Base-by-base conservation (phyloP, 1,139 yeast species). In the Meyerozyma athensensis region DNA sequence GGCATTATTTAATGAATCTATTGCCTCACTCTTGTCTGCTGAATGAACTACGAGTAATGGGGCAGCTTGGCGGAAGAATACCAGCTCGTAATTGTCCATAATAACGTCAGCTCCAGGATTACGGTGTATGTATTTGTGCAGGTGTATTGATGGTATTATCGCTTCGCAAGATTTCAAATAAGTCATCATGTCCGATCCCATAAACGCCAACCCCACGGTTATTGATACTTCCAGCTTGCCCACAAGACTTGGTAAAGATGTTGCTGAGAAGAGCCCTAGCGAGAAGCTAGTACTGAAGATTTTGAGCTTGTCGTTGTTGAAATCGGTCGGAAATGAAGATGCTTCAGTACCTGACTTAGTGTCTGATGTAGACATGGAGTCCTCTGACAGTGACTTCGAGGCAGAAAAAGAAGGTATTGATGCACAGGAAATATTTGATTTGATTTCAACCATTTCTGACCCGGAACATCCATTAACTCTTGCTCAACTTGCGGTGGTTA, bases 401-500 rank as follows among this genome's bases (percentile, higher is more conserved):
- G 17, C 41, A 3, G 60, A 52, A 1, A 68, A 56, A 0, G 95
- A 86, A 26, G 78, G 77, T 3, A 79, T 92, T 31, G 98, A 92
- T 55, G 62, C 89, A 5, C 76, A 70, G 45, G 76, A 69, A 41
- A 70, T 72, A 9, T 74, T 68, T 43, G 86, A 70, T 45, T 68
- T 92, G 39, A 86, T 92, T 4, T 79, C 97, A 2, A 74, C 86
- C 19, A 92, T 94, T 18, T 86, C 95, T 0, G 99, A 94, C 57
- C 99, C 99, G 2, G 99, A 94, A 54, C 99, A 94, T 58, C 99
- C 99, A 0, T 68, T 94, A 31, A 85, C 97, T 0, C 68, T 94
- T 41, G 98, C 97, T 0, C 98, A 94, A 59, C 71, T 94, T 13
- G 94, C 97, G 0, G 97, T 94, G 32, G 96, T 94, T 2, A 89